phyloP scores from a whole-genome alignment of 2,329 filamentous ascomycete genomes.

The Bipolaris zeicola region DNA sequence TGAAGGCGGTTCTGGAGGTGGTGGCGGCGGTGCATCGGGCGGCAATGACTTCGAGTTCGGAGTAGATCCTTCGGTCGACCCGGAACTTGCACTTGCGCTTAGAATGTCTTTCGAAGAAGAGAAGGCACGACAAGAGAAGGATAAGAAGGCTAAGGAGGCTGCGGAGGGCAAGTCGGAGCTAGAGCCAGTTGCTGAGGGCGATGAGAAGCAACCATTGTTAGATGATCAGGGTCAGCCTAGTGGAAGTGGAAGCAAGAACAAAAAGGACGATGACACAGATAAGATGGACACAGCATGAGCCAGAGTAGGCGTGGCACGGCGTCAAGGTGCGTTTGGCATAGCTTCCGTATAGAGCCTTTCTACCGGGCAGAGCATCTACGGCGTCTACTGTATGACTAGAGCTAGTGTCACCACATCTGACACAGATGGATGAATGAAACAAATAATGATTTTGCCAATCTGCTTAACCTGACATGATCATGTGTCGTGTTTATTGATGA shows the following conservation, averaged over 20 bases:
- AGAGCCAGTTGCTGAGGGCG: conserved; percentile 77
- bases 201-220: conserved; percentile 65
- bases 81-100: conserved; percentile 89
- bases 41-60: conserved; percentile 80
- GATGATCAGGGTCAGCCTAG: conserved; percentile 69
- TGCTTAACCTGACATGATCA: background rate
- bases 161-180: conserved; percentile 74
- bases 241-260: conserved; percentile 59
- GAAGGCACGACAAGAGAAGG: conserved; percentile 88
- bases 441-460: conserved; percentile 15
- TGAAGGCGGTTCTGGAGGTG: conserved; percentile 55
- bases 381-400: conserved; percentile 35
- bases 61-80: conserved; percentile 89
- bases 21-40: conserved; percentile 60
- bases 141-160: conserved; percentile 75
- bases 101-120: conserved; percentile 99
- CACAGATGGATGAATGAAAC: conserved; percentile 25
- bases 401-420: conserved; percentile 22
- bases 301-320: conserved; percentile 2
- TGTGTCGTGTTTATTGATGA: background rate
- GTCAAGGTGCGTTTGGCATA: conserved; percentile 1
- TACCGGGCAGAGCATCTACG: conserved; percentile 36
- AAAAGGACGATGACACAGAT: conserved; percentile 65
- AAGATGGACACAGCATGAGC: conserved; percentile 89
- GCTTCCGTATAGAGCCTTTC: conserved; percentile 6